phyloP scores from a whole-genome alignment of 345 rosid genomes.

The Bruguiera gymnorhiza region DNA sequence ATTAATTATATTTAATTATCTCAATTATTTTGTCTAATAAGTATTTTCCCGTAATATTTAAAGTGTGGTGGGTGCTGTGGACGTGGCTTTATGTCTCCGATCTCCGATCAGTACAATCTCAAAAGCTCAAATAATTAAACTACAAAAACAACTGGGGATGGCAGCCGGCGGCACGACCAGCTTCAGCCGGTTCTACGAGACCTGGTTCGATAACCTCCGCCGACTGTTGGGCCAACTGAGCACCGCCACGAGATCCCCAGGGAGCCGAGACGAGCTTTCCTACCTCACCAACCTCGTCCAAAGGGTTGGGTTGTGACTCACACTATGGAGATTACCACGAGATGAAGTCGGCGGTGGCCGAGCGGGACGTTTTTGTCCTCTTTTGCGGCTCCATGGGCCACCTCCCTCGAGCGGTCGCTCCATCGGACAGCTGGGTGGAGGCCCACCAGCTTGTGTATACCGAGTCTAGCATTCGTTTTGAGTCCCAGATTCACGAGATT shows the following conservation, averaged over 20 bases:
- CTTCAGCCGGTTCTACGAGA: constrained; percentile 51
- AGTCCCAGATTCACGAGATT: no score
- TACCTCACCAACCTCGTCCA: constrained; percentile 38
- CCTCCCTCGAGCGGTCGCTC: constrained; percentile 78
- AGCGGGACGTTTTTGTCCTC: constrained; percentile 47
- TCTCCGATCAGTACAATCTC: no score
- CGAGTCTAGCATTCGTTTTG: no score
- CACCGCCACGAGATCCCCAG: constrained; percentile 39
- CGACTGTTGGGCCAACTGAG: constrained; percentile 49
- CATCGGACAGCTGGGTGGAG: constrained; percentile 84
- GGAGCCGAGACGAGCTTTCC: constrained; percentile 27
- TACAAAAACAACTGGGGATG: background rate
- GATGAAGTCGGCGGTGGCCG: constrained; percentile 43
- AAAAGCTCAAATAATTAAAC: no score
- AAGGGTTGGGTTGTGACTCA: constrained; percentile 39
- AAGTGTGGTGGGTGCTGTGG: no score
- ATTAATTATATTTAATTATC: no score
- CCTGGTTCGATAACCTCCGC: constrained; percentile 60
- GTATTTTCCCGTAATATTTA: no score
- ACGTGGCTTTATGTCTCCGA: background rate
- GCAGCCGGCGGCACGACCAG: constrained; percentile 9
- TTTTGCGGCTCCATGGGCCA: constrained; percentile 69
- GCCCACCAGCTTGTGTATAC: constrained; percentile 45
- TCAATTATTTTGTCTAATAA: no score
- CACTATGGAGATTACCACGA: constrained; percentile 50